Evolutionary conservation across 2,329 filamentous ascomycete genomes (phyloP), one percentile per base, ranked within the genome.

Genomic region (Pestalotiopsis sp.): DNA sequence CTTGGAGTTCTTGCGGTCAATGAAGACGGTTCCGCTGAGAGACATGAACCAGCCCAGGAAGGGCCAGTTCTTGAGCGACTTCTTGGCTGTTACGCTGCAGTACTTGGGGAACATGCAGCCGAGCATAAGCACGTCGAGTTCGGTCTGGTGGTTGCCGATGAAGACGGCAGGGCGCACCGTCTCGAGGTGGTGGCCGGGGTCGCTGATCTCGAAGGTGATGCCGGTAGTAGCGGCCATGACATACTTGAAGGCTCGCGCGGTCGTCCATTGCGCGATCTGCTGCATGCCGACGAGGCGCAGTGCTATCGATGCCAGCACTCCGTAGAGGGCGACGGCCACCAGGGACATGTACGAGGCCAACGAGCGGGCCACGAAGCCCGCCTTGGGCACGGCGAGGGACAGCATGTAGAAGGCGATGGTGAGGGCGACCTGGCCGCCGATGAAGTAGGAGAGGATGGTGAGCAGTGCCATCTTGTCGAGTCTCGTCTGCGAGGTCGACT

Each of bases 31-130:
- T 72, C 95, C 94, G 73, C 91, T 94, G 69, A 98, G 86, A 63
- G 89, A 81, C 91, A 93, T 99, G 84, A 97, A 99, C 94, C 94
- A 97, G 70, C 96, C 96, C 67, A 99, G 85, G 79, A 99, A 89
- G 0, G 96, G 96, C 45, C 92, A 83, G 71, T 87, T 90, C 79
- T 91, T 92, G 77, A 99, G 84, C 67, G 90, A 92, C 76, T 91
- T 91, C 87, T 99, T 99, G 61, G 95, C 95, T 27, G 95, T 98
- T 69, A 99, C 92, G 76, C 91, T 94, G 85, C 93, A 97, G 85
- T 97, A 94, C 76, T 90, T 91, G 62, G 96, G 96, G 82, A 98
- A 98, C 76, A 97, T 89, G 81, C 87, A 85, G 71, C 94, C 96
- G 36, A 99, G 88, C 89, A 98, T 92, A 69, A 97, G 87, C 56